Evolutionary conservation across 1,139 yeast genomes (phyloP), one percentile per base, ranked within the genome.

Genomic region (Saccharomycopsis hybrid): DNA sequence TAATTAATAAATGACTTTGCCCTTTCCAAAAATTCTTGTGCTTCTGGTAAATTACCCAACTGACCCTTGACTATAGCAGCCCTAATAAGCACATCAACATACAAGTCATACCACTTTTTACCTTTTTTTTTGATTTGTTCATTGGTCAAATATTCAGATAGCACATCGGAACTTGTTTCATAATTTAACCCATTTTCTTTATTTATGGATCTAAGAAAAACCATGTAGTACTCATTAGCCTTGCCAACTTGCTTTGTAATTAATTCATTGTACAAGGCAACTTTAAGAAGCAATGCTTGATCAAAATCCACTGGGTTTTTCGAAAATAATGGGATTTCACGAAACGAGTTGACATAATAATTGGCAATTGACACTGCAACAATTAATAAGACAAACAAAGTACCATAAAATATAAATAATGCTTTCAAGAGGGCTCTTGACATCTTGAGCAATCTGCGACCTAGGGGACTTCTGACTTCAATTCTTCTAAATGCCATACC

Each of bases 151-250:
- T 37, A 48, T 31, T 46, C 52, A 5, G 41, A 13, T 5, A 53
- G 25, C 5, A 28, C 36, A 29, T 49, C 49, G 2, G 50, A 43
- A 9, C 39, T 32, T n/a, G 46, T 53, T 24, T 53, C 54, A 36
- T 43, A 53, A 3, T 29, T 42, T 5, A 53, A 24, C 11, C 54
- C 52, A 37, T 44, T 29, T 8, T 30, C 40, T 27, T 44, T 37
- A 30, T 53, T 53, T 25, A 48, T 25, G n/a, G 30, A 37, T 36
- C 56, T 42, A 2, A 53, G 35, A 36, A 41, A 51, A 8, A 51
- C 50, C 52, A 53, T 48, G 33, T 48, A 53, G 29, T 48, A 51
- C 35, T 53, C 56, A 38, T 53, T 48, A n/a, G 54, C 54, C 8
- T 32, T 33, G 5, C 36, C 38, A 5, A 36, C 36, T 24, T 44